Conservation (phyloP, 2,329 filamentous ascomycete genomes). For the Aspergillus tanneri region DNA sequence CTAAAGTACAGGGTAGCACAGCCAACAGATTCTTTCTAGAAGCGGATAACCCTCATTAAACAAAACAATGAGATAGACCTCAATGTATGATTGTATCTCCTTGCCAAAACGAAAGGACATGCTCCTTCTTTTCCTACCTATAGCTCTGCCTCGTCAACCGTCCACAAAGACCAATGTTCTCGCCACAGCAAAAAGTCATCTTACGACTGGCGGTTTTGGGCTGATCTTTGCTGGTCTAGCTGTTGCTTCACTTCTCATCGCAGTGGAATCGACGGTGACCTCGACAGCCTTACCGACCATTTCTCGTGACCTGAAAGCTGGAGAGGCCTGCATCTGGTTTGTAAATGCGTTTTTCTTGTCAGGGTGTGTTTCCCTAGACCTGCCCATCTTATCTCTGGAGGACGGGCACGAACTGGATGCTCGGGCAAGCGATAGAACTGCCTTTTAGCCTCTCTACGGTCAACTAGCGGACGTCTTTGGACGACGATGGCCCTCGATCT, state of each 20-base stretch:
- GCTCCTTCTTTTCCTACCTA: not conserved
- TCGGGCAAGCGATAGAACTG: not conserved
- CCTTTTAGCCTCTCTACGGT: not conserved
- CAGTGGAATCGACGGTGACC: not conserved
- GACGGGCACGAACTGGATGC: not conserved
- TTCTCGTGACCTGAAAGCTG: not conserved
- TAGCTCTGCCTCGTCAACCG: not conserved
- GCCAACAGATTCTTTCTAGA: too few relatives aligned
- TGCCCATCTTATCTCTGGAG: not conserved
- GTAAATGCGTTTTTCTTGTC: not conserved
- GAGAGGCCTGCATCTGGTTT: not conserved
- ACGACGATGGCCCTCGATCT: not conserved
- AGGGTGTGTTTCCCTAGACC: not conserved
- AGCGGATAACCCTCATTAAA: too few relatives aligned
- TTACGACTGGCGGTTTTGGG: not conserved
- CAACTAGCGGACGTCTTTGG: not conserved
- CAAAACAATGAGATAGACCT: not conserved
- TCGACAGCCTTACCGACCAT: not conserved
- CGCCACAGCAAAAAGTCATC: not conserved
- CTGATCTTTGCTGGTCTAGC: not conserved
- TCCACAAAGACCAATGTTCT: not conserved
- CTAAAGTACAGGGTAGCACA: too few relatives aligned
- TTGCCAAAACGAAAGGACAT: not conserved
- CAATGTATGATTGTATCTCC: not conserved
- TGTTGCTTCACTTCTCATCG: not conserved